phyloP scores from a whole-genome alignment of 345 rosid species.

The Pseudoturritis turrita region DNA sequence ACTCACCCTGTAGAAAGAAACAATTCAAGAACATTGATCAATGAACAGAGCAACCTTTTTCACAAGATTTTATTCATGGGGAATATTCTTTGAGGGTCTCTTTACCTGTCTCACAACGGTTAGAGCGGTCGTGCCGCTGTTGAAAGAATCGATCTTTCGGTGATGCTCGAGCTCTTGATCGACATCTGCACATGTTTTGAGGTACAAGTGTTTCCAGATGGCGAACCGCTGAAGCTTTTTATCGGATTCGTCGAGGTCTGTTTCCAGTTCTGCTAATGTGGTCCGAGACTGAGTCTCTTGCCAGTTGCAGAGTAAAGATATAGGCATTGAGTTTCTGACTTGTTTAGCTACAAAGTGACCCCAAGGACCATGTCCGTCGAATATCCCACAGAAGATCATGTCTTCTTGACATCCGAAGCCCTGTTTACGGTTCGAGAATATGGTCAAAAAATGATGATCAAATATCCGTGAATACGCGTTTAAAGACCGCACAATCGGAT shows the following conservation, averaged over 20 bases:
- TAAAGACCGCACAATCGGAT: not conserved
- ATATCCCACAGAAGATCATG: constrained; percentile 88
- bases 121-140: constrained; percentile 87
- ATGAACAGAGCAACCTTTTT: not conserved
- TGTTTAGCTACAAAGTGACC: constrained; percentile 86
- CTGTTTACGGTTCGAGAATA: constrained; percentile 25
- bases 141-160: constrained; percentile 65
- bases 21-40: not conserved
- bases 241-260: constrained; percentile 46
- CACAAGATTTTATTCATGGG: not conserved
- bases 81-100: not conserved
- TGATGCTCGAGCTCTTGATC: constrained; percentile 68
- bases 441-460: not conserved
- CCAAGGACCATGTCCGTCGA: constrained; percentile 97
- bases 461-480: not conserved
- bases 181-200: constrained; percentile 70
- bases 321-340: constrained; percentile 76
- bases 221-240: constrained; percentile 47
- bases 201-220: constrained; percentile 77
- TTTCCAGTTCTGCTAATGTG: constrained; percentile 38
- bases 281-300: constrained; percentile 65
- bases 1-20: constrained; percentile 54
- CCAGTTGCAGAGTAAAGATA: constrained; percentile 66
- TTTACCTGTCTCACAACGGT: constrained; percentile 78
- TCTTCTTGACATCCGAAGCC: constrained; percentile 85